Evolutionary conservation across 257 asterid genomes (phyloP).

Genomic region (Penstemon davidsonii): DNA sequence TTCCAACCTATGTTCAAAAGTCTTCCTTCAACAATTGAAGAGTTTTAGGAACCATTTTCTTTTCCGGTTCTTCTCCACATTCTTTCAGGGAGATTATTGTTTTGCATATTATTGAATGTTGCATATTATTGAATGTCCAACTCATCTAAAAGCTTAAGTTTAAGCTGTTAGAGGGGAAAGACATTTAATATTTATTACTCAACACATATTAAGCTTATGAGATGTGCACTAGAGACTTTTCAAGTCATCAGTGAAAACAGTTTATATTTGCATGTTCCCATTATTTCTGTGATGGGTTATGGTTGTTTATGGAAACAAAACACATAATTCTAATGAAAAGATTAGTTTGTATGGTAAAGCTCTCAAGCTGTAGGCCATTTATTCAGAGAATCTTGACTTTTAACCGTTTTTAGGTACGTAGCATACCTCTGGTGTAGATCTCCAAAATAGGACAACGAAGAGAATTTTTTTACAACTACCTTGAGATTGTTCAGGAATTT

Average conservation of each 20-base stretch:
- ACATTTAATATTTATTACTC: no score
- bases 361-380: background rate
- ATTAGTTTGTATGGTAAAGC: background rate
- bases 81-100: no score
- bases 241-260: background rate
- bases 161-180: no score
- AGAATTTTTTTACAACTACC: background rate
- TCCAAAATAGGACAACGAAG: background rate
- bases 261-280: background rate
- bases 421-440: background rate
- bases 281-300: conserved; percentile 13
- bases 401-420: background rate
- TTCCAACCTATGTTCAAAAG: background rate
- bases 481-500: conserved; percentile 4
- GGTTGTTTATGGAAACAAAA: background rate
- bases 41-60: background rate
- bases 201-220: conserved; percentile 4
- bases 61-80: background rate
- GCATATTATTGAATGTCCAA: no score
- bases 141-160: no score
- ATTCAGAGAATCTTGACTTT: background rate
- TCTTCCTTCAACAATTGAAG: background rate
- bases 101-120: no score
- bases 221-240: background rate
- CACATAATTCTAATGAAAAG: background rate